Conservation (phyloP, 2,329 filamentous ascomycete genomes). For the Lasiodiplodia hormozganensis region DNA sequence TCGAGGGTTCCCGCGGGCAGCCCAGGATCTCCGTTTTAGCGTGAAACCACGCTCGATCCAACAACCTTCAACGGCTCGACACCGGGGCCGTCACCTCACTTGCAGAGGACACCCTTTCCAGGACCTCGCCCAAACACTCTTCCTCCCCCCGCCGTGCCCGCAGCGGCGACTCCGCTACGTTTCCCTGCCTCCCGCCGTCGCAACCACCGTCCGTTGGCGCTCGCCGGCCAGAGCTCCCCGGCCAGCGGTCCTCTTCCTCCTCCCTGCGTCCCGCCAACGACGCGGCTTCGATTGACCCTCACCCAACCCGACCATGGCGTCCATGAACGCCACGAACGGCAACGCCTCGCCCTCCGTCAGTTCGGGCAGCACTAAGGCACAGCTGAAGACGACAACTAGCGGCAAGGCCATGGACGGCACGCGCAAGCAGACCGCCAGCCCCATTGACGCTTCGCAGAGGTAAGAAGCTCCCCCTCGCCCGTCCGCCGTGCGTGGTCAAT, state of each 20-base stretch:
- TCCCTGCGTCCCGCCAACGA: constrained; percentile 33
- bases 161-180: constrained; percentile 17
- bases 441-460: constrained; percentile 62
- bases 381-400: constrained; percentile 58
- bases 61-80: constrained; percentile 24
- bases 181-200: constrained; percentile 20
- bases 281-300: constrained; percentile 27
- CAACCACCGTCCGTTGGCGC: constrained; percentile 25
- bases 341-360: constrained; percentile 46
- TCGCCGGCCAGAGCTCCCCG: constrained; percentile 28
- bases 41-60: constrained; percentile 26
- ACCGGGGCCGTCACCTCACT: constrained; percentile 25
- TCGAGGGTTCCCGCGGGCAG: constrained; percentile 17
- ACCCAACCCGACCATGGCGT: constrained; percentile 23
- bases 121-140: constrained; percentile 20
- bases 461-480: constrained; percentile 45
- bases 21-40: constrained; percentile 27
- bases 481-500: constrained; percentile 9
- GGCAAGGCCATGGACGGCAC: constrained; percentile 59
- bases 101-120: constrained; percentile 23
- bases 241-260: constrained; percentile 26
- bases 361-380: constrained; percentile 48
- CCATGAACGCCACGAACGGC: constrained; percentile 33
- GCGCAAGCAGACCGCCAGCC: constrained; percentile 64
- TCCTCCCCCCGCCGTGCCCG: constrained; percentile 15